Conservation (phyloP, 768 basidiomycete species). For the Leccinum longicurvipes region DNA sequence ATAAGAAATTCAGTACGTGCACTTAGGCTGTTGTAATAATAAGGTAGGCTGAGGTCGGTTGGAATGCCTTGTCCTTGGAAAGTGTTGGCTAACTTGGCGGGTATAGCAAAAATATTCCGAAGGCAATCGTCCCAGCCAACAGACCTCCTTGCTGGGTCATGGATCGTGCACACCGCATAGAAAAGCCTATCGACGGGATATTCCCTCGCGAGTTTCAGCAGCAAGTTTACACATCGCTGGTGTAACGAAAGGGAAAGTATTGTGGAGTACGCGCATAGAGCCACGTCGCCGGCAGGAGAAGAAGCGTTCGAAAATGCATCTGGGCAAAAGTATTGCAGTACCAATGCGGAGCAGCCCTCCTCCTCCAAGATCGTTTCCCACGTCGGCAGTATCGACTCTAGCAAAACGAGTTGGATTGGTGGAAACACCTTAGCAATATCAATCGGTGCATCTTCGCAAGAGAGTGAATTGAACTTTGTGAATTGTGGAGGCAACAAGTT, state of each 20-base stretch:
- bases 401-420: conserved; percentile 58
- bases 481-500: conserved; percentile 61
- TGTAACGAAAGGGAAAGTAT: conserved; percentile 51
- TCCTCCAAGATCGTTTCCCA: conserved; percentile 63
- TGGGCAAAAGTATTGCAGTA: conserved; percentile 75
- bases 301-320: conserved; percentile 53
- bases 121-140: conserved; percentile 77
- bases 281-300: conserved; percentile 48
- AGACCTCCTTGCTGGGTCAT: conserved; percentile 25
- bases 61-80: conserved; percentile 47
- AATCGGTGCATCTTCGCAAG: conserved; percentile 21
- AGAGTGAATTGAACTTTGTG: conserved; percentile 39
- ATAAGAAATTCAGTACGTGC: conserved; percentile 53
- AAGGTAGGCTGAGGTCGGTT: conserved; percentile 47
- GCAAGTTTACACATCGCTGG: conserved; percentile 47
- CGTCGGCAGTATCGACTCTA: conserved; percentile 63
- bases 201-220: conserved; percentile 51
- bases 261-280: conserved; percentile 60
- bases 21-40: conserved; percentile 54
- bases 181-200: conserved; percentile 74
- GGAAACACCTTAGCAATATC: conserved; percentile 39
- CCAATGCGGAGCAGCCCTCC: conserved; percentile 40
- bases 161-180: conserved; percentile 41
- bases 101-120: conserved; percentile 59
- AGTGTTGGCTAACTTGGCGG: conserved; percentile 77